Percentiles rank a stretch among this genome's conserved stretches.
phyloP scores from a whole-genome alignment of 495 filamentous ascomycete species.

The Podospora pseudoanserina region DNA sequence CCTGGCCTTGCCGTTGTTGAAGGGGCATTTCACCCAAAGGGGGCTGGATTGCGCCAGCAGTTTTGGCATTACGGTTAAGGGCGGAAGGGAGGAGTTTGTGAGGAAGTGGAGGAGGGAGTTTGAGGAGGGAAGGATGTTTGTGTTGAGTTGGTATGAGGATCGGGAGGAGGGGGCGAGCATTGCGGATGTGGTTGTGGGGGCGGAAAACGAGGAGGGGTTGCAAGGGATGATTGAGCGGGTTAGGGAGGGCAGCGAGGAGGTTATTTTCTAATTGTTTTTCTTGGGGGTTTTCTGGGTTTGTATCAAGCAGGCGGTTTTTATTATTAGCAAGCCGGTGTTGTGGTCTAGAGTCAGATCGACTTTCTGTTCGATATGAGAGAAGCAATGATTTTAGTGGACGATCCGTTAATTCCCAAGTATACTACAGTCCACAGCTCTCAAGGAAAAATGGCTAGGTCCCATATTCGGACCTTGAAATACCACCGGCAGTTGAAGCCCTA shows the following conservation, averaged over 20 bases:
- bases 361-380: background rate
- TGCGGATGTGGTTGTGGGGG: constrained; percentile 31
- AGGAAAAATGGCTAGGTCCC: background rate
- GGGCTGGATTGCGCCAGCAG: constrained; percentile 27
- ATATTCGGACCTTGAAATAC: constrained; percentile 5
- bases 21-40: constrained; percentile 22
- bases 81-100: constrained; percentile 22
- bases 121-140: constrained; percentile 23
- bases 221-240: constrained; percentile 21
- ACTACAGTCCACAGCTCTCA: background rate
- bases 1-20: constrained; percentile 27
- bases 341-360: background rate
- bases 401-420: background rate
- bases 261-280: constrained; percentile 12
- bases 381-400: background rate
- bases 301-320: background rate
- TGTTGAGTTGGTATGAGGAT: constrained; percentile 34
- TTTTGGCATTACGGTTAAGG: constrained; percentile 19
- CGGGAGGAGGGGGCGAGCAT: constrained; percentile 17
- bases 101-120: constrained; percentile 22
- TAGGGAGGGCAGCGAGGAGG: constrained; percentile 24
- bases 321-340: background rate
- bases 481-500: constrained; percentile 9
- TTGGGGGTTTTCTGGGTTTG: background rate
- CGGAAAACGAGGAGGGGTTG: constrained; percentile 22